These are phyloP conservation scores for Silene noctiflora DNA, from an alignment of 179 eudicot genomes.

Conservation along the genomic window DNA sequence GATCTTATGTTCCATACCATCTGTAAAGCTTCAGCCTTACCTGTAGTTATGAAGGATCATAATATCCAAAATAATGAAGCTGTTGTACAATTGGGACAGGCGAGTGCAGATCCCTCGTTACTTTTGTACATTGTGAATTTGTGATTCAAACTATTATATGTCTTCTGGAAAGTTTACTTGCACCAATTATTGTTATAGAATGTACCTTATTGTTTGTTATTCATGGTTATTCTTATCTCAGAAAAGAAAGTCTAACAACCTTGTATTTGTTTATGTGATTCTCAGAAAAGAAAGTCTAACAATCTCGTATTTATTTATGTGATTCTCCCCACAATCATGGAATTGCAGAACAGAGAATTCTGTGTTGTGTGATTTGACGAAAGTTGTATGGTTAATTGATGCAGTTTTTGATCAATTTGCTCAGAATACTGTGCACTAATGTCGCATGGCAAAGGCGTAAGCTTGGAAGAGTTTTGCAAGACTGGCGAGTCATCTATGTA, in stretches of 20 bases:
- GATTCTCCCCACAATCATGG: background rate
- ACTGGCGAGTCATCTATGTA: slow-evolving; percentile 81
- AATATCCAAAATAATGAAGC: slow-evolving; percentile 68
- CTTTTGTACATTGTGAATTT: background rate
- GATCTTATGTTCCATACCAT: slow-evolving; percentile 71
- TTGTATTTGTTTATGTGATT: slow-evolving; percentile 1
- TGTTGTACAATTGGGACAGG: slow-evolving; percentile 83
- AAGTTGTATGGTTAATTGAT: slow-evolving; percentile 25
- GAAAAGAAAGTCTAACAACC: slow-evolving; percentile 2
- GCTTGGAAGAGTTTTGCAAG: slow-evolving; percentile 95
- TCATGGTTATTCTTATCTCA: background rate
- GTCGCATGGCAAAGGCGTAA: slow-evolving; percentile 99
- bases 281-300: slow-evolving; percentile 1
- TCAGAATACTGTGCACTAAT: slow-evolving; percentile 81
- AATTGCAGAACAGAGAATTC: background rate
- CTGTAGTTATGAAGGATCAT: slow-evolving; percentile 59
- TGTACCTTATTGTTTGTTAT: background rate
- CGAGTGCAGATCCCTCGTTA: slow-evolving; percentile 19
- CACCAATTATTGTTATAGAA: background rate
- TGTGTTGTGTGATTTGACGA: slow-evolving; percentile 15
- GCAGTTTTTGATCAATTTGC: slow-evolving; percentile 76
- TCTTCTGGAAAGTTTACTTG: slow-evolving; percentile 8
- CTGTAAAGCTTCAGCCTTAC: slow-evolving; percentile 72
- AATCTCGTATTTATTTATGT: slow-evolving; percentile 9
- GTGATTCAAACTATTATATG: background rate